These are phyloP conservation scores for Globisporangium yorkense DNA, from an alignment of 352 stramenopile species.

Conservation along the genomic window DNA sequence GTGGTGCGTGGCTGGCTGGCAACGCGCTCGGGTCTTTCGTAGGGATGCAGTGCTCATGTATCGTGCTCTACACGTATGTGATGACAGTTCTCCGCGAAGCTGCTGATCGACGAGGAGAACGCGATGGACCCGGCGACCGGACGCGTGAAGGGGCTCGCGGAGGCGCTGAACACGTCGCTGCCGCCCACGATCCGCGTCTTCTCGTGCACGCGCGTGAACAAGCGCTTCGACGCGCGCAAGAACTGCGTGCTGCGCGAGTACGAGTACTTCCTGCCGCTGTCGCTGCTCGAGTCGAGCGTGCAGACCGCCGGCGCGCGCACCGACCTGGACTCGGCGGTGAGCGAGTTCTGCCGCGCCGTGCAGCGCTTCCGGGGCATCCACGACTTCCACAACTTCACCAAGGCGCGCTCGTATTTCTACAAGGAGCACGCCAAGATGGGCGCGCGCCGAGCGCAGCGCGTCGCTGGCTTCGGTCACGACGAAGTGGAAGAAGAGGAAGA, in stretches of 20 bases:
- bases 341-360: constrained; percentile 43
- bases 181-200: constrained; percentile 83
- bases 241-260: constrained; percentile 88
- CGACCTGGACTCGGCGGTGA: constrained; percentile 33
- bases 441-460: constrained; percentile 6
- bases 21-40: no score
- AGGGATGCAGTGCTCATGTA: no score
- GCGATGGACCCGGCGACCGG: constrained; percentile 50
- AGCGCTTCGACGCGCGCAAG: constrained; percentile 84
- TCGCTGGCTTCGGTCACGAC: constrained; percentile 6
- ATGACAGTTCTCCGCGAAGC: constrained; percentile 77
- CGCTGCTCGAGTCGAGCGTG: constrained; percentile 52
- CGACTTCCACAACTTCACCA: constrained; percentile 91
- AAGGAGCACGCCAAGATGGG: constrained; percentile 47
- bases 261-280: constrained; percentile 88
- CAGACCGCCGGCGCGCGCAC: constrained; percentile 17
- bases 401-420: constrained; percentile 73
- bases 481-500: constrained; percentile 14
- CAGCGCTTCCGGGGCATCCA: constrained; percentile 80
- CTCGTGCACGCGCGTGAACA: constrained; percentile 84
- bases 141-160: constrained; percentile 47
- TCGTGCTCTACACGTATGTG: not conserved
- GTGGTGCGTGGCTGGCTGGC: constrained; percentile 45
- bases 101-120: constrained; percentile 77
- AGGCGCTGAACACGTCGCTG: constrained; percentile 73